A percentile compares a stretch with the other conserved stretches of the same genome.
These are phyloP conservation scores for Zoysia pacifica DNA, from an alignment of 176 grass and related monocot species.

Conservation along the genomic window DNA sequence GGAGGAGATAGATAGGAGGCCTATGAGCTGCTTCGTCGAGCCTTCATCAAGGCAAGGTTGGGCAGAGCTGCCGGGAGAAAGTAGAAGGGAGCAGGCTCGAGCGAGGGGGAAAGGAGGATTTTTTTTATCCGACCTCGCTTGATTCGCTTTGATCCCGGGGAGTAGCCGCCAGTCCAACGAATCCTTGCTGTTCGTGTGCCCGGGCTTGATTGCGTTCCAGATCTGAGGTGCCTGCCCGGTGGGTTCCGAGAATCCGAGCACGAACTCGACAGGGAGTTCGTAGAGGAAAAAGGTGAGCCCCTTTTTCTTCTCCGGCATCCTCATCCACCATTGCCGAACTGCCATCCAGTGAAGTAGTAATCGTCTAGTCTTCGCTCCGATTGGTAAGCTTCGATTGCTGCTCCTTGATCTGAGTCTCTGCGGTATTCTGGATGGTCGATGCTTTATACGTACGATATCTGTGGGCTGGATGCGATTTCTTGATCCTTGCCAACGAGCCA, in stretches of 20 bases:
- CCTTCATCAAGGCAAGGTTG: conserved; percentile 13
- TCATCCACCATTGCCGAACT: conserved; percentile 41
- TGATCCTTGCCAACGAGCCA: conserved; percentile 33
- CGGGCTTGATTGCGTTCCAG: conserved; percentile 44
- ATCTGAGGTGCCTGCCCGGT: conserved; percentile 54
- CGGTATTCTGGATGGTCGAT: not conserved
- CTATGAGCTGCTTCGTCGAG: conserved; percentile 39
- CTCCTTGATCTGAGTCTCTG: conserved; percentile 38
- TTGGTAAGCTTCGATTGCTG: not conserved
- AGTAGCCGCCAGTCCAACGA: conserved; percentile 32
- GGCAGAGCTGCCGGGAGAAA: conserved; percentile 37
- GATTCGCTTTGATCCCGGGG: conserved; percentile 47
- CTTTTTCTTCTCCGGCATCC: conserved; percentile 31
- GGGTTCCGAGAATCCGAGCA: conserved; percentile 58
- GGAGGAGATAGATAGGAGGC: conserved; percentile 18
- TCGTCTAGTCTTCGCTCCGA: conserved; percentile 15
- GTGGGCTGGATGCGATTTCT: conserved; percentile 4
- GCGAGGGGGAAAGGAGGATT: not conserved
- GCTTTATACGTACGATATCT: not conserved
- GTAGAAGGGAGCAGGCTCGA: conserved; percentile 16
- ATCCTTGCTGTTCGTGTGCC: conserved; percentile 45
- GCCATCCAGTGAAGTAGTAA: conserved; percentile 6
- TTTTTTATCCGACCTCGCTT: conserved; percentile 38
- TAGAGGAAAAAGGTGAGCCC: conserved; percentile 39
- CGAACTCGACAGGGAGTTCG: conserved; percentile 38